phyloP scores from a whole-genome alignment of 345 rosid genomes.

The Turnera subulata region DNA sequence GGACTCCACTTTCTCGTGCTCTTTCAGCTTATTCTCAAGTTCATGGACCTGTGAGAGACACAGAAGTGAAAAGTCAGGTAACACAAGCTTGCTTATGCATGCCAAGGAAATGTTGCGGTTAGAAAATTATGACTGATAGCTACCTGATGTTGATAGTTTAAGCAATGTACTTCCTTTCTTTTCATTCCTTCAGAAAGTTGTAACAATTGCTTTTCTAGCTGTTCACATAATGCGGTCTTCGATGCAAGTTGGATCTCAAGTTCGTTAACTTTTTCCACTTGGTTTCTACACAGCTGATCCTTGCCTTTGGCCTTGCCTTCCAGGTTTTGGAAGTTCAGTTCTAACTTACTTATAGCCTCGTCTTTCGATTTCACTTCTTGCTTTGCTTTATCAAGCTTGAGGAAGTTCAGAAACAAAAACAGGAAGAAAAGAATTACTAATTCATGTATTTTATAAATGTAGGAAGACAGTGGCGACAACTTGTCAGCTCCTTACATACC shows the following conservation, averaged over 20 bases:
- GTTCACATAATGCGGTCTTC: constrained; percentile 22
- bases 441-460: neutral
- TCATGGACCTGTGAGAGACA: constrained; percentile 15
- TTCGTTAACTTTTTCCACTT: constrained; percentile 33
- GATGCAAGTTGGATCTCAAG: constrained; percentile 32
- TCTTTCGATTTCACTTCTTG: constrained; percentile 41
- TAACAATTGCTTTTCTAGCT: constrained; percentile 28
- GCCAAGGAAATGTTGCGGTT: neutral
- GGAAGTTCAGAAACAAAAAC: neutral
- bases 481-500: constrained; percentile 18
- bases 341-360: constrained; percentile 28
- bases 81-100: neutral
- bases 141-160: constrained; percentile 33
- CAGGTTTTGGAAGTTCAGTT: constrained; percentile 30
- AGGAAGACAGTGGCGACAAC: neutral
- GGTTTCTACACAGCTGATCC: constrained; percentile 29
- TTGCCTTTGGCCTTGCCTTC: constrained; percentile 34
- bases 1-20: constrained; percentile 12
- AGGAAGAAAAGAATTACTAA: neutral
- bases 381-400: constrained; percentile 40
- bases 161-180: constrained; percentile 34
- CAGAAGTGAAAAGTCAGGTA: neutral
- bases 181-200: constrained; percentile 37
- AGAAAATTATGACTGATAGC: neutral
- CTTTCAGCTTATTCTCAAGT: constrained; percentile 21